A percentile compares a stretch with the other conserved stretches of the same genome.
phyloP scores from a whole-genome alignment of 495 filamentous ascomycete genomes.

The Pseudevernia furfuracea region DNA sequence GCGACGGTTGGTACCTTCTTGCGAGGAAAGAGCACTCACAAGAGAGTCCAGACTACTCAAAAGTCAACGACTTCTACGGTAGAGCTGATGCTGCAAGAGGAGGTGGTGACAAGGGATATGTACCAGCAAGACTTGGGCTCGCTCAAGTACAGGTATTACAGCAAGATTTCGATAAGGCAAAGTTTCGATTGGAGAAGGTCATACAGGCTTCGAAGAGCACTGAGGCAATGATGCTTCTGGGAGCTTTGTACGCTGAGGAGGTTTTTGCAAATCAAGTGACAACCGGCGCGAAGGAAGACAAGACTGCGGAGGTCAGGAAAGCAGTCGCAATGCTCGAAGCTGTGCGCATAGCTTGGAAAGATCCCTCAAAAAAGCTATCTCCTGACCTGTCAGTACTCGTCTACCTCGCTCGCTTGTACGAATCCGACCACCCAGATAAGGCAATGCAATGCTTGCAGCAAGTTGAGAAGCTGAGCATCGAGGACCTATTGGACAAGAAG shows the following conservation, averaged over 20 bases:
- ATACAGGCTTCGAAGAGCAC: conserved; percentile 74
- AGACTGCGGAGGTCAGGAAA: conserved; percentile 70
- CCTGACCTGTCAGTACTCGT: conserved; percentile 85
- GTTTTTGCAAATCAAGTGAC: conserved; percentile 66
- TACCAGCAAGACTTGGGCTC: conserved; percentile 86
- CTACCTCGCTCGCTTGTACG: conserved; percentile 85
- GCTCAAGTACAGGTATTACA: conserved; percentile 81
- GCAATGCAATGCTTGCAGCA: conserved; percentile 84
- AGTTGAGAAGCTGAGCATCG: conserved; percentile 78
- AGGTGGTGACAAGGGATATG: conserved; percentile 74
- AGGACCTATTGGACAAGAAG: conserved; percentile 56
- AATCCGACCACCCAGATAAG: conserved; percentile 75
- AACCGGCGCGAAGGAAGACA: conserved; percentile 74
- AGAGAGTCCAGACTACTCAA: conserved; percentile 50
- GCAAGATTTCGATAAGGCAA: conserved; percentile 80
- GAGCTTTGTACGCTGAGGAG: conserved; percentile 86
- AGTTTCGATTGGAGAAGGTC: conserved; percentile 89
- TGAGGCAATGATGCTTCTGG: conserved; percentile 87
- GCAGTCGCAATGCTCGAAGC: conserved; percentile 73
- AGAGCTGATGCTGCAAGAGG: conserved; percentile 84
- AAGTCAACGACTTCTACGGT: conserved; percentile 72
- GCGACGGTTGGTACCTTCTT: conserved; percentile 92
- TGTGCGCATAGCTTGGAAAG: conserved; percentile 85
- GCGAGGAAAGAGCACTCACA: conserved; percentile 80
- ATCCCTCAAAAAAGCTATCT: conserved; percentile 69